A percentile compares a stretch with the other conserved stretches of the same genome.
Conservation (phyloP, 805 yeast species). For the Suhomyces sp. region DNA sequence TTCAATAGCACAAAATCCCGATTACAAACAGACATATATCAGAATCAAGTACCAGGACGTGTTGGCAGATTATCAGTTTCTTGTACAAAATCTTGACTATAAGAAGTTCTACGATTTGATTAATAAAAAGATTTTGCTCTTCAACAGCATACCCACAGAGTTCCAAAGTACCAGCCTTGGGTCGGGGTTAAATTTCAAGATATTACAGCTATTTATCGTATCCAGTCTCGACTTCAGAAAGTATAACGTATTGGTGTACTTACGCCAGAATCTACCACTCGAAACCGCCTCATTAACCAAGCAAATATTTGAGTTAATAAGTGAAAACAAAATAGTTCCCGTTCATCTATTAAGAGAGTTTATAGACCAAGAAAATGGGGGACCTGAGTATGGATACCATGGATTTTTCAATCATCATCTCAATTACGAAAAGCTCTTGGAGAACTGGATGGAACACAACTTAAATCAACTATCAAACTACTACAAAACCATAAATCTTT, state of each 20-base stretch:
- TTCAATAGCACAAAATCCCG: not conserved
- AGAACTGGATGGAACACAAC: slow-evolving; percentile 28
- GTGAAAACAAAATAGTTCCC: slow-evolving; percentile 16
- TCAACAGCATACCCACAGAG: slow-evolving; percentile 13
- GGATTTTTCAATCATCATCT: slow-evolving; percentile 2
- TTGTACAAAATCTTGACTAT: slow-evolving; percentile 15
- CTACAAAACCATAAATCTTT: slow-evolving; percentile 25
- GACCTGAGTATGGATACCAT: slow-evolving; percentile 5
- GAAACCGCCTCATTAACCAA: slow-evolving; percentile 4
- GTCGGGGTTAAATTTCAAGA: slow-evolving; percentile 20
- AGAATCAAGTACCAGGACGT: slow-evolving; percentile 34
- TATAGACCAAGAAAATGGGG: slow-evolving; percentile 5
- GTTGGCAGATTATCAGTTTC: slow-evolving; percentile 30
- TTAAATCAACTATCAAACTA: slow-evolving; percentile 29
- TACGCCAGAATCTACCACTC: slow-evolving; percentile 6
- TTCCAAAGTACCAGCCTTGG: not conserved
- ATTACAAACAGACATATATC: not conserved
- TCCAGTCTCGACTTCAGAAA: slow-evolving; percentile 37
- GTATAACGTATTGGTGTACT: slow-evolving; percentile 21
- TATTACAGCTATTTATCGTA: slow-evolving; percentile 30
- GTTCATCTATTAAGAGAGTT: slow-evolving; percentile 14
- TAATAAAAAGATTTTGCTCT: slow-evolving; percentile 27
- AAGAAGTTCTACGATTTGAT: slow-evolving; percentile 23
- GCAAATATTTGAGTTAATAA: slow-evolving; percentile 10
- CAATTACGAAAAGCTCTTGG: not conserved